Percentiles rank a stretch among this genome's conserved stretches.
phyloP scores from a whole-genome alignment of 306 rosid genomes.

The Luffa acutangula region DNA sequence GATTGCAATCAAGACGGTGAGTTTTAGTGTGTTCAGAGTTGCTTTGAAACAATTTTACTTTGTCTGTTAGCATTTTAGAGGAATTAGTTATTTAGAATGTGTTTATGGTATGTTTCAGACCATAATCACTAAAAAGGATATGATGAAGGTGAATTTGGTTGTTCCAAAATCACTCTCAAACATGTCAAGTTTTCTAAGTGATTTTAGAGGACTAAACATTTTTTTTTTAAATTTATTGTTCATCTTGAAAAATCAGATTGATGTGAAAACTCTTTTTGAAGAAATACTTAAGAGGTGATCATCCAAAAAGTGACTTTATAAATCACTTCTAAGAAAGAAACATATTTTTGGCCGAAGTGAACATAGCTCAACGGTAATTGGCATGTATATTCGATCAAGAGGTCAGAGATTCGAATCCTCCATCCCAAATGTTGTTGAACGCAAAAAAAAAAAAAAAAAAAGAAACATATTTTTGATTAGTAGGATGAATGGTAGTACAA shows the following conservation, averaged over 20 bases:
- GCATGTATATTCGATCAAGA: no score
- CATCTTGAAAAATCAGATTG: no score
- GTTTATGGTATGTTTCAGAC: background rate
- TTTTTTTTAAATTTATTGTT: no score
- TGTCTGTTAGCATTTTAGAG: background rate
- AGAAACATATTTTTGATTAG: background rate
- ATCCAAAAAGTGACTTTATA: background rate
- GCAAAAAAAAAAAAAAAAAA: background rate
- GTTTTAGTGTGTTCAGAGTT: background rate
- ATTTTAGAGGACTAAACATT: background rate
- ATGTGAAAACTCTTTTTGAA: background rate
- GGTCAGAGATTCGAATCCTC: no score
- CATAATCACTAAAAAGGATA: no score
- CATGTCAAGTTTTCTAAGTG: background rate
- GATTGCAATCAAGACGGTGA: conserved; percentile 65
- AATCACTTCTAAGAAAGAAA: background rate
- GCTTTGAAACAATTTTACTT: background rate
- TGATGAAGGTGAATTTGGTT: no score
- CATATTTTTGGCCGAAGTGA: background rate
- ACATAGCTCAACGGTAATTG: no score
- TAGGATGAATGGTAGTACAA: background rate
- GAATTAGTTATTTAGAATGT: background rate
- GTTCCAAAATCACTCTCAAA: no score
- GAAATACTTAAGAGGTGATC: background rate
- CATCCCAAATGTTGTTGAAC: no score